Percentiles rank a stretch among this genome's conserved stretches.
Conservation (phyloP, 2,329 filamentous ascomycete species). For the Bimuria novae-zelandiae region DNA sequence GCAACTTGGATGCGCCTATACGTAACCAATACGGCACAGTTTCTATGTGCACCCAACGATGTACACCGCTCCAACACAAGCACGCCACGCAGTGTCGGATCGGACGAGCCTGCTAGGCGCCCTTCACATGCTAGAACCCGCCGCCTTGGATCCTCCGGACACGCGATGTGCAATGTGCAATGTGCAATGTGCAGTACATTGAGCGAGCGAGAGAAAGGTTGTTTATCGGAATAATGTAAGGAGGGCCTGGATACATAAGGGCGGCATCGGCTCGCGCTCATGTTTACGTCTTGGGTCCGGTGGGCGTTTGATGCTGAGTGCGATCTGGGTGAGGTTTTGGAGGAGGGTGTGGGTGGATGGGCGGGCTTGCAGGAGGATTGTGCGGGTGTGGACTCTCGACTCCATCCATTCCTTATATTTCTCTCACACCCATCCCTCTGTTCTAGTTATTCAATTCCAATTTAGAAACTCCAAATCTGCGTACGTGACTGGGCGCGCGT, state of each 20-base stretch:
- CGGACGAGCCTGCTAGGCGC: not conserved
- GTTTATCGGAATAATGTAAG: not conserved
- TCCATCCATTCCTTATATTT: no score
- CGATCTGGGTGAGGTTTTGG: not conserved
- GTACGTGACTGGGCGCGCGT: no score
- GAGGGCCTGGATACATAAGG: not conserved
- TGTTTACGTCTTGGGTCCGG: not conserved
- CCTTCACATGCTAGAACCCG: constrained; percentile 7
- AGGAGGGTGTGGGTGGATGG: no score
- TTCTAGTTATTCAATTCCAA: no score
- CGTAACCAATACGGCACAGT: constrained; percentile 1
- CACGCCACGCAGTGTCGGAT: not conserved
- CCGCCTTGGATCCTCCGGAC: not conserved
- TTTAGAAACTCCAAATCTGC: no score
- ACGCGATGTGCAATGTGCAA: not conserved
- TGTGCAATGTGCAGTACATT: no score
- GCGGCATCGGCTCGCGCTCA: not conserved
- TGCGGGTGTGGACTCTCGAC: no score
- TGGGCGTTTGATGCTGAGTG: no score
- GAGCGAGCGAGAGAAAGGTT: not conserved
- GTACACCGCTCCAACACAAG: not conserved
- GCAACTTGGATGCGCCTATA: no score
- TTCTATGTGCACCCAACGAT: not conserved
- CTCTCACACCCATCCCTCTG: no score
- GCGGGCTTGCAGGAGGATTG: no score